Conservation (phyloP, 129 eudicot genomes). For the Mikania micrantha region DNA sequence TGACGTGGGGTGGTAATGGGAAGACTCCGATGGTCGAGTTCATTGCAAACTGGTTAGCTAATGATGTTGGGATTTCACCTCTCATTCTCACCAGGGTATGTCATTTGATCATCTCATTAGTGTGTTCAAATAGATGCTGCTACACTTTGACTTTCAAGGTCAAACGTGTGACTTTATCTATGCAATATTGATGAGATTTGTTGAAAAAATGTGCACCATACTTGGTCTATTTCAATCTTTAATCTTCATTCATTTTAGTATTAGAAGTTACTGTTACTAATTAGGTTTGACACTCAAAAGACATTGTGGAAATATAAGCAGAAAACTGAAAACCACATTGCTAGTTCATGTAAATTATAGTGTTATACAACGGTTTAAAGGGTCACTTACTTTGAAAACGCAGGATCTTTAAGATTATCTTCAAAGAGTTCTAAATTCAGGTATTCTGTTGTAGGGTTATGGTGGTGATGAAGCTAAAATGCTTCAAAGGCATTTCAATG, state of each 20-base stretch:
- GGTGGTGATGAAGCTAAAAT: conserved; percentile 92
- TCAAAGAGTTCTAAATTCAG: no score
- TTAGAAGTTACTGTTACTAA: background rate
- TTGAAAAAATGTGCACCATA: background rate
- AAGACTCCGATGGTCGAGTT: conserved; percentile 96
- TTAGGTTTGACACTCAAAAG: background rate
- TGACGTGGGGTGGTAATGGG: conserved; percentile 99
- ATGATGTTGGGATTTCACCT: conserved; percentile 62
- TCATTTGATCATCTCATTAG: background rate
- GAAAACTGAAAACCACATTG: background rate
- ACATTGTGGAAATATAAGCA: background rate
- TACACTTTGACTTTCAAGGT: conserved; percentile 7
- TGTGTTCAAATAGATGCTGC: no score
- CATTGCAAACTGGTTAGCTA: conserved; percentile 45
- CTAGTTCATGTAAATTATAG: background rate
- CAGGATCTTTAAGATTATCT: background rate
- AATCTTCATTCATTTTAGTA: background rate
- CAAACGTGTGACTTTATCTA: background rate
- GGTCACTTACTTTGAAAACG: background rate
- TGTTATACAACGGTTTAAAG: background rate
- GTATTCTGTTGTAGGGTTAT: no score
- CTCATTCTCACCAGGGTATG: conserved; percentile 82
- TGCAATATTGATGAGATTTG: background rate
- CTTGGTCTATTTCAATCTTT: background rate
- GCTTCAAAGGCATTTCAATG: conserved; percentile 69